These are phyloP conservation scores for Leptodontidium sp. DNA, from an alignment of 2,329 filamentous ascomycete genomes.

Conservation along the genomic window DNA sequence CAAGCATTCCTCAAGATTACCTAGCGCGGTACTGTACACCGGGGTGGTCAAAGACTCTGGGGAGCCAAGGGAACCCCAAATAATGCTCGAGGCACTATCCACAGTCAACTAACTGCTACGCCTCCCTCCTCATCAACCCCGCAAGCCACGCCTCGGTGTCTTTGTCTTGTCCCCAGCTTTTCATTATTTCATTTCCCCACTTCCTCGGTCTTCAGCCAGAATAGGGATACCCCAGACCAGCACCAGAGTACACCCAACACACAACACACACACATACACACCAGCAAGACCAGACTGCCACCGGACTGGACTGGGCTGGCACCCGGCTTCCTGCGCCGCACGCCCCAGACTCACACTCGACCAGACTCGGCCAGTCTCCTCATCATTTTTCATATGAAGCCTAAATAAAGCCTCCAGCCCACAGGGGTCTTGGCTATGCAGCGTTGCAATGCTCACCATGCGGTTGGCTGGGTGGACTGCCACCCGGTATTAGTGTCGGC, in stretches of 20 bases:
- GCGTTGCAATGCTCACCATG: background rate
- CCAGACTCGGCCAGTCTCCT: background rate
- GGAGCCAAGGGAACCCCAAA: background rate
- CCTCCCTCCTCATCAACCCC: background rate
- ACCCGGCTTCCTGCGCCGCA: background rate
- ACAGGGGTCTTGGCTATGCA: slow-evolving; percentile 7
- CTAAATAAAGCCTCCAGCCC: too few species aligned
- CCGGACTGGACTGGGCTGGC: background rate
- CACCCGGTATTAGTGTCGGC: background rate
- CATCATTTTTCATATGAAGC: background rate
- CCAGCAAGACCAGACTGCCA: too few species aligned
- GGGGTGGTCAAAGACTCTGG: background rate
- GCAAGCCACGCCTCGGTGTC: slow-evolving; percentile 7
- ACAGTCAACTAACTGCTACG: background rate
- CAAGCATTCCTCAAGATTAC: too few species aligned
- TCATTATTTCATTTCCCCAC: background rate
- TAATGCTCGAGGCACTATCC: background rate
- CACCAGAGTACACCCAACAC: too few species aligned
- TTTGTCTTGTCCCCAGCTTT: background rate
- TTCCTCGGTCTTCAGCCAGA: slow-evolving; percentile 1
- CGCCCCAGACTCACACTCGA: background rate
- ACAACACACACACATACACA: too few species aligned
- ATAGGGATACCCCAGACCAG: too few species aligned
- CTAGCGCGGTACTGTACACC: too few species aligned
- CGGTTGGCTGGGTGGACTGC: background rate